Evolutionary conservation across 2,329 filamentous ascomycete genomes (phyloP), one percentile per base, ranked within the genome.

Genomic region (Alternaria brassicae): DNA sequence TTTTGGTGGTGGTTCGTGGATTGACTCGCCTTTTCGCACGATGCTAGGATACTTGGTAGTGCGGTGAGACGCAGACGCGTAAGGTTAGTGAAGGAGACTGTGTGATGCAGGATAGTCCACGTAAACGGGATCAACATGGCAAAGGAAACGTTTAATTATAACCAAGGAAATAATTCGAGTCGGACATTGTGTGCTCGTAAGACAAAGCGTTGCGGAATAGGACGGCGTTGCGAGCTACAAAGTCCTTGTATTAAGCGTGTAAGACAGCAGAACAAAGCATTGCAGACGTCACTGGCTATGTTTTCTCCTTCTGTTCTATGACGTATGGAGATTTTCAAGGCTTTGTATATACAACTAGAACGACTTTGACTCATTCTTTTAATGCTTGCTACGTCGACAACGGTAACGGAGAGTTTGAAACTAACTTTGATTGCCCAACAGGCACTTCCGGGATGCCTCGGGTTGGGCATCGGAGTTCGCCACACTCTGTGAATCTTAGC

Each of bases 191-290:
- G 9, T 6, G 27, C 15, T 19, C 15, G n/a, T 36, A 5, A 58
- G 42, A 58, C 56, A 58, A 58, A 58, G 56, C 7, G 34, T 23
- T 48, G 12, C 3, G 36, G 5, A 3, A 54, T 36, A 21, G 21
- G 10, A 54, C 34, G 8, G 21, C 2, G 41, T 6, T 36, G 3
- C 4, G 13, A 12, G 6, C n/a, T 23, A 21, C 28, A 13, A 32
- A 19, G 13, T 19, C 19, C 10, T 30, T 47, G 15, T 40, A 32
- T 3, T 7, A n/a, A 13, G 21, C 7, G 3, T 13, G 19, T 3
- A 3, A 13, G 34, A 50, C 32, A 25, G 41, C 13, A 23, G n/a
- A 40, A 57, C 34, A 58, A 47, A 47, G 34, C 27, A 39, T 25
- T 19, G 25, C 32, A 23, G 10, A n/a, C 12, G 4, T 23, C 23